Base-by-base conservation (phyloP, 345 rosid genomes). In the Eucalyptus melliodora region DNA sequence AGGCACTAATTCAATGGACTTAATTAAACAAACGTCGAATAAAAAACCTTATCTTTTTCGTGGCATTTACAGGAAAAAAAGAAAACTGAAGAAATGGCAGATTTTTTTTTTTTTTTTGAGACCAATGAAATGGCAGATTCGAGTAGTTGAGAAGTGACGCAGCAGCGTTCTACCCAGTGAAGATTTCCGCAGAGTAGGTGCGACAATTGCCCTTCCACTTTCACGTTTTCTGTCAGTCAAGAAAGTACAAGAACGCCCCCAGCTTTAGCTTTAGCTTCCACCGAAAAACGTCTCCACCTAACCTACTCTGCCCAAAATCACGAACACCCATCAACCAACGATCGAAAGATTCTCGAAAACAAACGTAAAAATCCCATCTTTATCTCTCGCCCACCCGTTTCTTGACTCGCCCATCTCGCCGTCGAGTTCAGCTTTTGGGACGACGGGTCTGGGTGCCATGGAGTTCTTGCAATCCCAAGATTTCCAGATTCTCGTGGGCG, bases 401-500 rank as follows among this genome's bases (percentile, higher is more conserved):
- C 45, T 37, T 37, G 15, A 19, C 27, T 72, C 23, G 40, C 45
- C 83, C 83, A 37, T 72, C 45, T 72, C 40, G 37, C 23, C 17
- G 30, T 87, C 50, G 83, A 53, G 6, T 14, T 16, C 40, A n/a
- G 77, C 21, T 65, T 65, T n/a, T n/a, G 77, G 77, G 77, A n/a
- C 50, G 65, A 59, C n/a, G 55, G 50, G 87, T 47, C 59, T 19
- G n/a, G 53, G 16, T 49, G 62, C 19, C 91, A 88, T 96, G 93
- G 96, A 91, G 31, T 92, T 92, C 91, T 89, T 97, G 93, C 94
- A 94, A 49, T 92, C 97, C 62, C 82, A 94, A 86, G 97, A 97
- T 89, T 92, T 90, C 89, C 96, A 97, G 94, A 91, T 97, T 91
- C 95, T 97, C 51, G 91, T 91, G 81, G 99, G 96, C 60, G 94